Evolutionary conservation across 2,329 filamentous ascomycete genomes (phyloP), one percentile per base, ranked within the genome.

Genomic region (Colletotrichum cordylinicola): DNA sequence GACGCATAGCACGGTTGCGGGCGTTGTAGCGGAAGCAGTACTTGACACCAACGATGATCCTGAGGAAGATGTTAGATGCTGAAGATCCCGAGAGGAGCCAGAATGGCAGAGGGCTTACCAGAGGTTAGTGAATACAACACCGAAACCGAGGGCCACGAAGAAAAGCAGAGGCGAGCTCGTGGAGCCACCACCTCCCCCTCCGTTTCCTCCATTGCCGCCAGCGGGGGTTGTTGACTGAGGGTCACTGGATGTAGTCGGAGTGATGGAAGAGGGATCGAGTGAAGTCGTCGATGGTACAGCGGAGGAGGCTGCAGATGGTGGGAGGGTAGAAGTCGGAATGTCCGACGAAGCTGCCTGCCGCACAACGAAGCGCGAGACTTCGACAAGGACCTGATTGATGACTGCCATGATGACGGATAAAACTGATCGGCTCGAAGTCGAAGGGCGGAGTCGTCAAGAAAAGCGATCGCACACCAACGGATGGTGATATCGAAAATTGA

Each of bases 21-120:
- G 97, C 96, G 85, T 98, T 98, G 85, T 99, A 98, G 80, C 97
- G 92, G 86, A 99, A 99, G 87, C 97, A 99, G 85, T 99, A 99
- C 87, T 99, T 99, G 77, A 99, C 97, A 80, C 97, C 97, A 77
- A 99, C 97, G 80, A 99, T 99, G 81, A 99, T 99, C 97, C 97
- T 99, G 81, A 69, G 78, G 84, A 79, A 84, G 79, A 12, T 24
- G 35, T 75, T 77, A 74, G 60, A 37, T 31, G 33, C n/a, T 48
- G 48, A 66, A 21, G 24, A 13, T 8, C 4, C 18, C 27, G 4
- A 12, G 8, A 61, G 33, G 65, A 70, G 15, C 15, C 3, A n/a
- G 21, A n/a, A 13, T 16, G 35, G 27, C 18, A 31, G 21, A 56
- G 31, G 48, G 76, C 94, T 88, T 90, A 98, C 97, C 97, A 99